Conservation (phyloP, 257 asterid species). For the Nemophila menziesii region DNA sequence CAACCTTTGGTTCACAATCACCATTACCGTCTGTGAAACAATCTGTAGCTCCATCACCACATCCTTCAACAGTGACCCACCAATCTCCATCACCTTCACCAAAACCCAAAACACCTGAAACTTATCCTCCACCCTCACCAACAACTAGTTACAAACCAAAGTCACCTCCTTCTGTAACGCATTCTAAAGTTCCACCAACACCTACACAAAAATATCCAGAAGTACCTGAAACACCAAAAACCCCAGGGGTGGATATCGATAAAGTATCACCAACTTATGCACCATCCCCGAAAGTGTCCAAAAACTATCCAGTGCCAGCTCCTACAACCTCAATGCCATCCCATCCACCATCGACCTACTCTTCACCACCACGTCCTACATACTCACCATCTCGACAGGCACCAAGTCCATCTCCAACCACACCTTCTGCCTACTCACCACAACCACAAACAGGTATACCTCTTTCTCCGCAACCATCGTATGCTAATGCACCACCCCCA, state of each 20-base stretch:
- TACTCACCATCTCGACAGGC: not conserved
- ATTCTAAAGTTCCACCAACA: too few relatives aligned
- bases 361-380: not conserved
- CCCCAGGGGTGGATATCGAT: too few relatives aligned
- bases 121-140: not conserved
- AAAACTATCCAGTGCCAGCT: too few relatives aligned
- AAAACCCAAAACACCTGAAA: too few relatives aligned
- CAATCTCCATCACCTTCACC: too few relatives aligned
- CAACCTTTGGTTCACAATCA: not conserved
- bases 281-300: too few relatives aligned
- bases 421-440: too few relatives aligned
- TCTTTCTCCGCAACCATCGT: conserved; percentile 1
- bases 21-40: not conserved
- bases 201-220: too few relatives aligned
- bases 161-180: too few relatives aligned
- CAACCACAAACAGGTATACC: conserved; percentile 1
- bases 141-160: too few relatives aligned
- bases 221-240: too few relatives aligned
- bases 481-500: conserved; percentile 11
- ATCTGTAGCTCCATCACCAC: not conserved
- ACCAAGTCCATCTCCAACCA: not conserved
- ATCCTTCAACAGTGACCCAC: not conserved
- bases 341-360: not conserved
- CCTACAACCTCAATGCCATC: not conserved
- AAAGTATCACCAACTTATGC: not conserved